Conservation (phyloP, 179 eudicot genomes). For the Dionaea muscipula region DNA sequence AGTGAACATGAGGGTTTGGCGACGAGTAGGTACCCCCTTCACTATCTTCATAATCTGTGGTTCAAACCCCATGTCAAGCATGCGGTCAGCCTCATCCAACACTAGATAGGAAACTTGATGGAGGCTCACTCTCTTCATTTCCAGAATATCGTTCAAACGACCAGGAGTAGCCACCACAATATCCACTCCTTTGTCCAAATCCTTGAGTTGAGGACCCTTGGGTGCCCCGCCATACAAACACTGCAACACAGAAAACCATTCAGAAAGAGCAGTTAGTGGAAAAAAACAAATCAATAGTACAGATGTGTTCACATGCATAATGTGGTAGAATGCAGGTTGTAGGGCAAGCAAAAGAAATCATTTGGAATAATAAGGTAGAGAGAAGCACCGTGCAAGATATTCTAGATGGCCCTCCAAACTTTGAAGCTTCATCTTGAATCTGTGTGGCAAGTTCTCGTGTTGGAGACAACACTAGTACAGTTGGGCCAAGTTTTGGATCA, state of each 20-base stretch:
- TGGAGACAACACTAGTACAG: conserved; percentile 81
- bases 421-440: conserved; percentile 88
- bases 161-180: conserved; percentile 98
- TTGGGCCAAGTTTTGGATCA: conserved; percentile 70
- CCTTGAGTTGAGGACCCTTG: conserved; percentile 80
- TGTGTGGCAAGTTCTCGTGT: conserved; percentile 96
- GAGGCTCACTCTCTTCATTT: conserved; percentile 63
- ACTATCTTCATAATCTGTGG: conserved; percentile 94
- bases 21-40: conserved; percentile 70
- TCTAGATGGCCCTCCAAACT: conserved; percentile 75
- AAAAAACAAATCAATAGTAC: not conserved
- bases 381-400: conserved; percentile 68
- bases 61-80: conserved; percentile 99
- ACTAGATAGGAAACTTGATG: conserved; percentile 87
- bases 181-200: conserved; percentile 68
- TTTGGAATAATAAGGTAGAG: not conserved
- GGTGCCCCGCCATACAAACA: conserved; percentile 99
- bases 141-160: conserved; percentile 89
- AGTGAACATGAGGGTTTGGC: conserved; percentile 95
- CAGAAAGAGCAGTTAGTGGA: not conserved
- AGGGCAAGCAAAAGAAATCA: not conserved
- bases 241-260: conserved; percentile 20
- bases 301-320: not conserved
- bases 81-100: conserved; percentile 96
- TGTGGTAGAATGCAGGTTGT: not conserved